Conservation (phyloP, 352 stramenopile genomes). For the Blastocystis hominis region DNA sequence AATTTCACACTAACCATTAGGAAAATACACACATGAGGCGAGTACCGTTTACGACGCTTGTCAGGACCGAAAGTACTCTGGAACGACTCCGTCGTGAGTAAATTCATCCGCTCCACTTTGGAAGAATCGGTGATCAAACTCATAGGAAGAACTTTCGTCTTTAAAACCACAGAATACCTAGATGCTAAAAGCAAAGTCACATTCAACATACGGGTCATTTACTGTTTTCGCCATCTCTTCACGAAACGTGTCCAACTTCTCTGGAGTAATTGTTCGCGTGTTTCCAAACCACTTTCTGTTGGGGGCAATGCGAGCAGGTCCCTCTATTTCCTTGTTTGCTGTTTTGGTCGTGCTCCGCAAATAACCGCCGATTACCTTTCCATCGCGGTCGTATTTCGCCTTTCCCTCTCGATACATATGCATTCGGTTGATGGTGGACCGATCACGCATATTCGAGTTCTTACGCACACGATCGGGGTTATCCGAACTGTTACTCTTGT, state of each 20-base stretch:
- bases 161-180: conserved; percentile 88
- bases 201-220: conserved; percentile 49
- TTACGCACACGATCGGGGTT: conserved; percentile 60
- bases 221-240: conserved; percentile 84
- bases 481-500: conserved; percentile 59
- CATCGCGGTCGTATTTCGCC: conserved; percentile 91
- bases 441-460: conserved; percentile 70
- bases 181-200: not conserved
- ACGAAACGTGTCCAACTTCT: conserved; percentile 95
- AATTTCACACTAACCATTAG: conserved; percentile 27
- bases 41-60: conserved; percentile 82
- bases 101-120: conserved; percentile 72
- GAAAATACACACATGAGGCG: not conserved
- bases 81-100: conserved; percentile 94
- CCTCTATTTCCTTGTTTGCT: conserved; percentile 80
- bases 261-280: conserved; percentile 89
- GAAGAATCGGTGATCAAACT: conserved; percentile 83
- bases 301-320: conserved; percentile 80
- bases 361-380: conserved; percentile 86
- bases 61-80: conserved; percentile 89
- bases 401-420: conserved; percentile 97
- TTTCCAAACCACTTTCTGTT: conserved; percentile 98
- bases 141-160: conserved; percentile 94
- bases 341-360: conserved; percentile 91
- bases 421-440: conserved; percentile 91